These are phyloP conservation scores for Phymatotrichopsis omnivora DNA, from an alignment of 2,329 filamentous ascomycete species.

Conservation along the genomic window DNA sequence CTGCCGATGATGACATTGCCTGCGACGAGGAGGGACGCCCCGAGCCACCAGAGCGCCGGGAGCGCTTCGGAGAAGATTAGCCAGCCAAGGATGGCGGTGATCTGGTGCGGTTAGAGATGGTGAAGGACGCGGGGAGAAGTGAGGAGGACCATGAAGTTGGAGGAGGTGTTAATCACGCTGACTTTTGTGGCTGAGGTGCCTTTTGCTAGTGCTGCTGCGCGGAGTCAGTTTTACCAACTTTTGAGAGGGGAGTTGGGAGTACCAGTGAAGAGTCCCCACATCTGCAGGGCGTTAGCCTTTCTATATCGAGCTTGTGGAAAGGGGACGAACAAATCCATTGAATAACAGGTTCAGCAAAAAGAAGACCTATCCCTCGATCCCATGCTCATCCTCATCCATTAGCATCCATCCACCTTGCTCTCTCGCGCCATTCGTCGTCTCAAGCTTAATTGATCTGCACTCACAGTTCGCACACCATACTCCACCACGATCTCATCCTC, in stretches of 20 bases:
- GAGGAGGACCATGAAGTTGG: slow-evolving; percentile 55
- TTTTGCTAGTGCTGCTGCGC: slow-evolving; percentile 51
- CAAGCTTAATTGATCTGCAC: slow-evolving; percentile 33
- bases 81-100: slow-evolving; percentile 62
- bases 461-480: slow-evolving; percentile 42
- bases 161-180: slow-evolving; percentile 69
- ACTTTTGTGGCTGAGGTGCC: slow-evolving; percentile 69
- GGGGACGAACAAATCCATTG: slow-evolving; percentile 52
- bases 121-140: neutral
- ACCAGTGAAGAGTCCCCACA: slow-evolving; percentile 76
- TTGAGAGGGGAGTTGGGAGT: too few relatives aligned
- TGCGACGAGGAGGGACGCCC: slow-evolving; percentile 59
- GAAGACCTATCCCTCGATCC: slow-evolving; percentile 51
- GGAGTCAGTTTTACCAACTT: neutral
- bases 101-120: slow-evolving; percentile 21
- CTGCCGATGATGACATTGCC: slow-evolving; percentile 70
- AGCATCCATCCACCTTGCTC: slow-evolving; percentile 32
- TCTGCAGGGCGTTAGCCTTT: slow-evolving; percentile 36
- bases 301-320: neutral
- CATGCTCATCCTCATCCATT: slow-evolving; percentile 39
- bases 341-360: slow-evolving; percentile 65
- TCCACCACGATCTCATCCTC: slow-evolving; percentile 42
- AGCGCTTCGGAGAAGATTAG: slow-evolving; percentile 61
- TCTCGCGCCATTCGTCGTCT: neutral
- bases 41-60: slow-evolving; percentile 66